Evolutionary conservation across 441 rosid genomes (phyloP).

Genomic region (Erysimum cheiri): DNA sequence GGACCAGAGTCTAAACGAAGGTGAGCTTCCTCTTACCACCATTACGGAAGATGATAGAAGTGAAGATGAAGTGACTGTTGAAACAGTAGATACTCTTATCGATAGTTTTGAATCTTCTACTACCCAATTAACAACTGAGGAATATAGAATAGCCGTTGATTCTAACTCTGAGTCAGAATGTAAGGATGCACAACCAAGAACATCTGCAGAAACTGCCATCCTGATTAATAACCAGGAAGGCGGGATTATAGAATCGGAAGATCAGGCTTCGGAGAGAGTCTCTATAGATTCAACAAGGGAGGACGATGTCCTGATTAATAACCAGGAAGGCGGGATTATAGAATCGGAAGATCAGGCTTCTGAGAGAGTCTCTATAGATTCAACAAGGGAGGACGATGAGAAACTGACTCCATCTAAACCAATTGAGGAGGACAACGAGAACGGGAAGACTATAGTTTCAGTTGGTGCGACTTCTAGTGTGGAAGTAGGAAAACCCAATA

Average conservation of each 20-base stretch:
- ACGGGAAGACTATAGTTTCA: slow-evolving; percentile 46
- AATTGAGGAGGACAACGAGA: slow-evolving; percentile 43
- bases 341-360: slow-evolving; percentile 47
- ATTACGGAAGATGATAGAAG: slow-evolving; percentile 44
- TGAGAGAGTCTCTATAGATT: slow-evolving; percentile 37
- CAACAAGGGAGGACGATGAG: slow-evolving; percentile 47
- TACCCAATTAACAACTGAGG: slow-evolving; percentile 33
- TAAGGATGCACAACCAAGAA: slow-evolving; percentile 47
- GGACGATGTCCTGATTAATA: slow-evolving; percentile 33
- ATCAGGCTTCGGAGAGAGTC: slow-evolving; percentile 39
- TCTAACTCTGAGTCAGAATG: slow-evolving; percentile 44
- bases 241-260: slow-evolving; percentile 45
- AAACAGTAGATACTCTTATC: slow-evolving; percentile 29
- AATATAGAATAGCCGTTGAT: slow-evolving; percentile 37
- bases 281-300: slow-evolving; percentile 43
- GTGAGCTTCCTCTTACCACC: slow-evolving; percentile 34
- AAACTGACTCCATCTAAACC: slow-evolving; percentile 43
- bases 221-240: slow-evolving; percentile 45
- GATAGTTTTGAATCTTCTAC: slow-evolving; percentile 27
- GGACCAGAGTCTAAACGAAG: slow-evolving; percentile 34
- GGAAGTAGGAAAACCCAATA: slow-evolving; percentile 36
- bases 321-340: slow-evolving; percentile 43
- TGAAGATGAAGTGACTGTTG: slow-evolving; percentile 41
- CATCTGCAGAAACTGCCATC: slow-evolving; percentile 45
- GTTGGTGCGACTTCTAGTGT: slow-evolving; percentile 41